Evolutionary conservation across 1,284 basidiomycete species (phyloP), one percentile per base, ranked within the genome.

Genomic region (Cystobasidium slooffiae): DNA sequence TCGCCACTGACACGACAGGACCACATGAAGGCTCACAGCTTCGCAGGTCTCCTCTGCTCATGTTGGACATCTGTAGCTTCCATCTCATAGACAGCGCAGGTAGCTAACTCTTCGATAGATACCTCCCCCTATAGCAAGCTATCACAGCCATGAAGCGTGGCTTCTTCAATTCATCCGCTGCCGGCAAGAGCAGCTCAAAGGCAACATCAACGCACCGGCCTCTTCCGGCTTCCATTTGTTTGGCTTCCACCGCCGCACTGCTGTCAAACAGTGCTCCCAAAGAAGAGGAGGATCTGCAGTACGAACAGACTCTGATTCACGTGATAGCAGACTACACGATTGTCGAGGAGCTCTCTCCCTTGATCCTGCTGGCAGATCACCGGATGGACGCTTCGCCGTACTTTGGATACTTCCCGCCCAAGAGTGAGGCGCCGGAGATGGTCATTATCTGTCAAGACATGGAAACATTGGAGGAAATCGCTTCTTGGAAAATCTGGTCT

Each of bases 321-420:
- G 37, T 43, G 49, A 39, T 43, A 31, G 20, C 46, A 14, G 67
- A 61, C 67, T 61, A 59, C 46, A 62, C 58, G 3, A 24, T 41
- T 16, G 49, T 64, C n/a, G 47, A 58, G 41, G 52, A 66, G 4
- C 41, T 66, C 5, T 8, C 22, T 9, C n/a, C 52, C 10, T 46
- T 65, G 5, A 73, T 73, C 41, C 63, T 66, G 6, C 63, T 64
- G 14, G 31, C 70, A 6, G 70, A 73, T 46, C 24, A 59, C 31
- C 62, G 70, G 62, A 22, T 56, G 51, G 49, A 31, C 16, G 22
- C 24, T 4, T 24, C 61, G 47, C 70, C 70, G 39, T 66, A 65
- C 63, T 41, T 66, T 37, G 70, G 63, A 20, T 73, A 58, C 46
- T 66, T 66, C 22, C 70, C 70, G 16, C 62, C 70, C 16, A n/a